Base-by-base conservation (phyloP, 768 basidiomycete genomes). In the Cystobasidium ongulense region DNA sequence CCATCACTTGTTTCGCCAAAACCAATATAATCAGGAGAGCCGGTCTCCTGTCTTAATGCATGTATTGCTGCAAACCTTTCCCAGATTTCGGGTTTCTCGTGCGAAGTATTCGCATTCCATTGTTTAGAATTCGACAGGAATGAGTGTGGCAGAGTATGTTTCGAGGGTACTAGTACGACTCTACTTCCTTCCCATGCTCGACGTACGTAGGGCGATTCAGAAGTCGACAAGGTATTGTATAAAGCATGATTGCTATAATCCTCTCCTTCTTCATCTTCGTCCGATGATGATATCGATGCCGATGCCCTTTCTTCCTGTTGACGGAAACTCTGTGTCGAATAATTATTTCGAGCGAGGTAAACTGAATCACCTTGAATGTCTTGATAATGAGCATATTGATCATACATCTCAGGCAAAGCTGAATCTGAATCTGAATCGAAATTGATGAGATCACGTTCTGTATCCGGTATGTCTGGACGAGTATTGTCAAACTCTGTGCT, bases 201-300 rank as follows among this genome's bases (percentile, higher is more conserved):
- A 25, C 54, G 50, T 27, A 71, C 68, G 39, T 71, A 71, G 13
- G 68, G 68, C 50, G 68, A 71, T 23, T 23, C 54, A 57, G 50
- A 39, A 5, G 29, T 27, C 3, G 68, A 71, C 18, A 71, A 53
- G 8, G 54, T 35, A 5, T 23, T 4, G 36, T 71, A 71, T n/a
- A 71, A 36, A 2, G 36, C 25, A 46, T 64, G 63, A 17, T 11
- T 17, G 25, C 33, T 41, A n/a, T 71, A 35, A 59, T 61, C 53
- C 25, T 33, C 29, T 25, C 52, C 65, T 38, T 59, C 54, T 29
- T 23, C 68, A 27, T 71, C 68, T 35, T 54, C 68, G 33, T 35
- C 25, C 2, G 65, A 67, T 7, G 31, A 46, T 8, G 39, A n/a
- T n/a, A n/a, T 21, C 63, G 25, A 39, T 4, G 38, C 43, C 4